A percentile compares a stretch with the other conserved stretches of the same genome.
phyloP scores from a whole-genome alignment of 2,329 filamentous ascomycete genomes.

The Pestalotiopsis fici region DNA sequence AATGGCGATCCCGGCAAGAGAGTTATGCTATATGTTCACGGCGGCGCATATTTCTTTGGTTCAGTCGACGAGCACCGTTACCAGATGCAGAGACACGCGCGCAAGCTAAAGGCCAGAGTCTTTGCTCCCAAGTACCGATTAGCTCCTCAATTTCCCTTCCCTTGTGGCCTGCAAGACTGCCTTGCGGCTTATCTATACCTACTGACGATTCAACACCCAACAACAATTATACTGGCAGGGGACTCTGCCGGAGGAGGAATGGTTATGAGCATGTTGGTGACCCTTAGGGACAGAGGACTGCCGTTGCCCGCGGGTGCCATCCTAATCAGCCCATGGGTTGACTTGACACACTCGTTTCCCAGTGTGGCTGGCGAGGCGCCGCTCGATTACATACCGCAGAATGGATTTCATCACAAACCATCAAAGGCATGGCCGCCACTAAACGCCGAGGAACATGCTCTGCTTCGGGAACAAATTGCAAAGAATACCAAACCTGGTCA shows the following conservation, averaged over 20 bases:
- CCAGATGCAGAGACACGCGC: conserved; percentile 92
- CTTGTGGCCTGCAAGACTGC: conserved; percentile 88
- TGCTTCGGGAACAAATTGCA: conserved; percentile 52
- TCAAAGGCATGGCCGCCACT: conserved; percentile 92
- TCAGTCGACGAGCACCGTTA: conserved; percentile 97
- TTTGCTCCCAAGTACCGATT: conserved; percentile 87
- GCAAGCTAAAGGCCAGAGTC: conserved; percentile 88
- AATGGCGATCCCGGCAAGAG: conserved; percentile 62
- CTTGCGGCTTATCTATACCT: conserved; percentile 85
- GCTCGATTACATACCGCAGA: conserved; percentile 83
- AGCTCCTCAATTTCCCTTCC: conserved; percentile 92
- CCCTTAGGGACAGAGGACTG: conserved; percentile 78
- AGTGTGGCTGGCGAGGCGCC: conserved; percentile 74
- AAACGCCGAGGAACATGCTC: conserved; percentile 71
- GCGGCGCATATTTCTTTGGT: conserved; percentile 93
- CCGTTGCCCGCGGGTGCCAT: conserved; percentile 88
- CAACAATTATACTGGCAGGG: conserved; percentile 82
- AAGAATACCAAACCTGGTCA: conserved; percentile 34
- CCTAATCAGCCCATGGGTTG: conserved; percentile 93
- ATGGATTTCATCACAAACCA: conserved; percentile 89
- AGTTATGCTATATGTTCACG: conserved; percentile 92
- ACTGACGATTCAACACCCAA: conserved; percentile 73
- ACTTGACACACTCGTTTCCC: conserved; percentile 93
- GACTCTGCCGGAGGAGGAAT: conserved; percentile 95
- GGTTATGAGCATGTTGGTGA: conserved; percentile 77